Base-by-base conservation (phyloP, 208 protist genomes). In the Leishmania tarentolae region DNA sequence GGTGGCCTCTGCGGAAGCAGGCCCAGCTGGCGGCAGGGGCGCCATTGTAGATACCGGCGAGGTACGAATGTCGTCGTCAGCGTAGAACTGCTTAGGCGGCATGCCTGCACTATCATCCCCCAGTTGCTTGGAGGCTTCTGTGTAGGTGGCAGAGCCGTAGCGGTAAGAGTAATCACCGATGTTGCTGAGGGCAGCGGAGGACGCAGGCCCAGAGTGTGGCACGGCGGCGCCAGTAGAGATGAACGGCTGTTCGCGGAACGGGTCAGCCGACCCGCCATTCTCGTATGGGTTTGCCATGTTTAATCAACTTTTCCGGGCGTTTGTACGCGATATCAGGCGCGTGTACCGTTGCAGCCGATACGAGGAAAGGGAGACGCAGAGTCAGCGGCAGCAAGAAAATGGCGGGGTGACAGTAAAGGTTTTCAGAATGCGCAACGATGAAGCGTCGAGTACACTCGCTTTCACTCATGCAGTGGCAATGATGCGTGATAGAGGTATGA, bases 261-360 rank as follows among this genome's bases (percentile, higher is more conserved):
- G 88, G 56, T 96, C 91, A 1, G 73, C 75, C 7, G 37, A 56
- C 40, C 65, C 78, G 50, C 75, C 76, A 75, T 70, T 91, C 56
- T 93, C 89, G 75, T 93, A 92, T 5, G 89, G 89, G 37, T 92
- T 92, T n/a, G 91, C 84, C 91, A 94, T 94, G 47, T 19, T 19
- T 46, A 31, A 46, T n/a, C 19, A 40, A 37, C 24, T 28, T 31
- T 59, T n/a, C 5, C 11, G 35, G 8, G 47, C 35, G 72, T 13
- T 31, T 24, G 47, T 75, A 50, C 24, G 70, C 24, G 13, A 19
- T 31, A 35, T n/a, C 6, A 9, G n/a, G 40, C n/a, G 31, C 19
- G 40, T 50, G 35, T 72, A 31, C 17, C 24, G 17, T 31, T 61
- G 56, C 56, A 61, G 65, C 4, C 37, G 3, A 8, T 15, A 13